A percentile compares a stretch with the other conserved stretches of the same genome.
Conservation (phyloP, 371 early-diverging fungal genomes). For the Apophysomyces elegans region DNA sequence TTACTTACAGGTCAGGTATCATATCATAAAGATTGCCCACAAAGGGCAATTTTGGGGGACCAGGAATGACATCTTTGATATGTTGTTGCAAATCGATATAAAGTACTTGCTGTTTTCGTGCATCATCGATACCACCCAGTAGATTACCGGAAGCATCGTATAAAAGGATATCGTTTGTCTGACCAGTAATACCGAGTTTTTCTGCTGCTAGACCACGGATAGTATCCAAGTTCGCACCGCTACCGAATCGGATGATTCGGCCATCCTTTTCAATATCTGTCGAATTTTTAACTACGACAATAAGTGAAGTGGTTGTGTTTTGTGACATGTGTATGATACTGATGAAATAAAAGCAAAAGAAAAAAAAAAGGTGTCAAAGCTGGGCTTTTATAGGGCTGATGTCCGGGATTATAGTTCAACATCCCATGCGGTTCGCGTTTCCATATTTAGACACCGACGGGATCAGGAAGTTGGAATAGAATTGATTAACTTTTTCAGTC, state of each 20-base stretch:
- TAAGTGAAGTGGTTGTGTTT: constrained; percentile 31
- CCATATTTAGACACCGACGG: no score
- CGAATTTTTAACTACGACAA: constrained; percentile 29
- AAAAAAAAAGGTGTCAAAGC: no score
- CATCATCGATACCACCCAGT: constrained; percentile 30
- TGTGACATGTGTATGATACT: constrained; percentile 16
- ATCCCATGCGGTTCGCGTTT: no score
- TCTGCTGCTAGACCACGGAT: constrained; percentile 33
- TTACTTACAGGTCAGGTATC: constrained; percentile 30
- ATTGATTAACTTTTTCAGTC: no score
- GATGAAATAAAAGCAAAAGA: no score
- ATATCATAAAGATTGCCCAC: constrained; percentile 34
- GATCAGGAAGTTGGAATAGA: no score
- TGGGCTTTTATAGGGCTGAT: no score
- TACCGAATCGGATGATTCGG: constrained; percentile 26
- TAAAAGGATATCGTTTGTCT: constrained; percentile 22
- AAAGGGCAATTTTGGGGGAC: constrained; percentile 31
- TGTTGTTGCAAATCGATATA: constrained; percentile 28
- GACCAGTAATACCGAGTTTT: constrained; percentile 25
- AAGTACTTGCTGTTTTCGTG: constrained; percentile 30
- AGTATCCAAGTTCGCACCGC: constrained; percentile 31
- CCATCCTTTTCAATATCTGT: constrained; percentile 28
- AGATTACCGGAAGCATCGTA: constrained; percentile 18
- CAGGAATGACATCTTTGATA: constrained; percentile 30
- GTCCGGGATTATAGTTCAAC: no score